Percentiles rank a stretch among this genome's conserved stretches.
phyloP scores from a whole-genome alignment of 1,284 basidiomycete genomes.

The Ceratobasidium sp. region DNA sequence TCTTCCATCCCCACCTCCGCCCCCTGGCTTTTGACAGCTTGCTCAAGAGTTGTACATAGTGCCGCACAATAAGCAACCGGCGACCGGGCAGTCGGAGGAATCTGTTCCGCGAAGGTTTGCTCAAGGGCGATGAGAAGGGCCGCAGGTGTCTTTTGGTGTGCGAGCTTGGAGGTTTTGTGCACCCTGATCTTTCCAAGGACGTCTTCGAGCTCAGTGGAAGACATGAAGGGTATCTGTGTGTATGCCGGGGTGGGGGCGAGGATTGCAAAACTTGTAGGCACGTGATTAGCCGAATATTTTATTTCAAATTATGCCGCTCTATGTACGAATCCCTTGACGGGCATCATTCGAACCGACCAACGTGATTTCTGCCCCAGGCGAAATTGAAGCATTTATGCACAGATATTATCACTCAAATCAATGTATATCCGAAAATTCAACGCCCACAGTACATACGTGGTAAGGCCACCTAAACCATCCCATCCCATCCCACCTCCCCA shows the following conservation, averaged over 20 bases:
- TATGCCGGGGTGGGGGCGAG: background rate
- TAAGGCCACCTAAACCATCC: too few species aligned
- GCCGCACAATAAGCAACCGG: constrained; percentile 91
- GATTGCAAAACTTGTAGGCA: constrained; percentile 23
- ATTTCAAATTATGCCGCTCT: background rate
- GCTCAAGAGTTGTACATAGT: constrained; percentile 81
- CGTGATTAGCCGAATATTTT: background rate
- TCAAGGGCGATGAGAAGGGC: constrained; percentile 90
- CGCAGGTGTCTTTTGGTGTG: constrained; percentile 92
- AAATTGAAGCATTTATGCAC: too few species aligned
- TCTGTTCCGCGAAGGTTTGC: constrained; percentile 82
- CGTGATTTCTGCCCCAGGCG: too few species aligned
- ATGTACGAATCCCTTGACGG: too few species aligned
- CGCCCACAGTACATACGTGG: too few species aligned
- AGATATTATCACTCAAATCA: too few species aligned
- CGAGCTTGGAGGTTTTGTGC: constrained; percentile 81
- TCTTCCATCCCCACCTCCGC: constrained; percentile 69
- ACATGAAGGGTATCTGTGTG: constrained; percentile 12
- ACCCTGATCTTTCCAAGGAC: constrained; percentile 88
- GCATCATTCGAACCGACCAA: too few species aligned
- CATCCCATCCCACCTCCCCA: too few species aligned
- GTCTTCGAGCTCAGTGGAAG: constrained; percentile 48
- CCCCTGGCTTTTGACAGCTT: constrained; percentile 69
- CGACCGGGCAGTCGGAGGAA: constrained; percentile 64
- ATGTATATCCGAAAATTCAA: too few species aligned